Evolutionary conservation across 106 monocot species (phyloP).

Genomic region (Allium cepa): DNA sequence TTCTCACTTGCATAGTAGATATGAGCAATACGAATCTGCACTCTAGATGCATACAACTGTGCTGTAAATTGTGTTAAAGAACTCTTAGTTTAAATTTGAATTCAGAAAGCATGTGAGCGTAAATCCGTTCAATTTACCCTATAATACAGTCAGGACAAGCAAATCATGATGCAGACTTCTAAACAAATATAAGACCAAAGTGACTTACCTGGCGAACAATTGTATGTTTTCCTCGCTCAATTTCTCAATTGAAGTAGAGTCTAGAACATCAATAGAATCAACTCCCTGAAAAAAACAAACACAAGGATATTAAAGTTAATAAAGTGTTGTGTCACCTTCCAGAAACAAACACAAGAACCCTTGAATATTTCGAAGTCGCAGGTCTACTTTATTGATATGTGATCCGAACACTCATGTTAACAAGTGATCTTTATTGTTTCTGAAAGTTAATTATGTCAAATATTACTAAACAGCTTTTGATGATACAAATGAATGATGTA

Average conservation of each 20-base stretch:
- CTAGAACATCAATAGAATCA: not conserved
- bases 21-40: not conserved
- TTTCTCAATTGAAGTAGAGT: constrained; percentile 20
- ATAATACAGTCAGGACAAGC: not conserved
- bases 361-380: not conserved
- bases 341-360: not conserved
- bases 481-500: not conserved
- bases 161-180: not conserved
- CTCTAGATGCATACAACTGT: not conserved
- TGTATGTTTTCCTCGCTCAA: constrained; percentile 38
- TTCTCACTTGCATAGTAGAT: too few species aligned
- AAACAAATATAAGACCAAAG: not conserved
- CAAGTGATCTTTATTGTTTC: too few species aligned
- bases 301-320: not conserved
- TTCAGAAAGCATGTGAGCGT: not conserved
- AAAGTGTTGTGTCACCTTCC: not conserved
- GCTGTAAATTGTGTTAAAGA: not conserved
- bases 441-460: not conserved
- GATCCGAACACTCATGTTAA: too few species aligned
- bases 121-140: not conserved
- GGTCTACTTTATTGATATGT: not conserved
- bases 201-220: constrained; percentile 24
- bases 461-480: not conserved
- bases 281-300: constrained; percentile 10
- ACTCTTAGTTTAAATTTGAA: not conserved